phyloP scores from a whole-genome alignment of 192 early-diverging fungal genomes.

The Mortierella antarctica region DNA sequence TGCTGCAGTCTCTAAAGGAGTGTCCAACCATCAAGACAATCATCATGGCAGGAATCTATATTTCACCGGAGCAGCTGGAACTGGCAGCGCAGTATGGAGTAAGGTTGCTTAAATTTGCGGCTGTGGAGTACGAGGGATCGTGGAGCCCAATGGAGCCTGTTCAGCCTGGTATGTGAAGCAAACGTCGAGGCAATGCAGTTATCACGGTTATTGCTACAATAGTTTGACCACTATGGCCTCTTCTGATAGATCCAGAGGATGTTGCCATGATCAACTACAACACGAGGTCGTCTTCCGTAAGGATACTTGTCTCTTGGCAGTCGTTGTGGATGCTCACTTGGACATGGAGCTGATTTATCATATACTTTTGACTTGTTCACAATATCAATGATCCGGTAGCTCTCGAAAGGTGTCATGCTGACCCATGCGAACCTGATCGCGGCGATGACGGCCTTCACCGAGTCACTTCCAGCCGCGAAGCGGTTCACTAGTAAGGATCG shows the following conservation, averaged over 20 bases:
- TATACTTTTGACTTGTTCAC: no score
- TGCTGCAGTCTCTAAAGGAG: conserved; percentile 31
- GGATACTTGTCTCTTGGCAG: neutral
- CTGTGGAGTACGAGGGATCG: conserved; percentile 28
- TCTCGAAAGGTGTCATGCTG: conserved; percentile 86
- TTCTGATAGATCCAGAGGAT: conserved; percentile 23
- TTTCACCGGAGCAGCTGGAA: conserved; percentile 22
- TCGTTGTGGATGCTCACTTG: neutral
- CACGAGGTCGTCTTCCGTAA: conserved; percentile 42
- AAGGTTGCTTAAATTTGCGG: conserved; percentile 25
- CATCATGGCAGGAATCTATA: conserved; percentile 28
- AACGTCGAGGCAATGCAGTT: neutral
- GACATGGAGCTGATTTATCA: neutral
- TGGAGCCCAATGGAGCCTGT: conserved; percentile 10
- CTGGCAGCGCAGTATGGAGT: conserved; percentile 23
- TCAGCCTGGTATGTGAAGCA: conserved; percentile 20
- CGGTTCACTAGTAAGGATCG: conserved; percentile 34
- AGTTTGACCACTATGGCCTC: neutral
- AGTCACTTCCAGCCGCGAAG: conserved; percentile 16
- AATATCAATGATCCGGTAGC: neutral
- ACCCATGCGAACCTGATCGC: conserved; percentile 86
- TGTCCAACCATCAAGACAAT: conserved; percentile 35
- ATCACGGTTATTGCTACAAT: neutral
- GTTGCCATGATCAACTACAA: conserved; percentile 52
- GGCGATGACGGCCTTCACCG: conserved; percentile 52